Evolutionary conservation across 805 yeast species (phyloP).

Genomic region (Candida broadrunensis): DNA sequence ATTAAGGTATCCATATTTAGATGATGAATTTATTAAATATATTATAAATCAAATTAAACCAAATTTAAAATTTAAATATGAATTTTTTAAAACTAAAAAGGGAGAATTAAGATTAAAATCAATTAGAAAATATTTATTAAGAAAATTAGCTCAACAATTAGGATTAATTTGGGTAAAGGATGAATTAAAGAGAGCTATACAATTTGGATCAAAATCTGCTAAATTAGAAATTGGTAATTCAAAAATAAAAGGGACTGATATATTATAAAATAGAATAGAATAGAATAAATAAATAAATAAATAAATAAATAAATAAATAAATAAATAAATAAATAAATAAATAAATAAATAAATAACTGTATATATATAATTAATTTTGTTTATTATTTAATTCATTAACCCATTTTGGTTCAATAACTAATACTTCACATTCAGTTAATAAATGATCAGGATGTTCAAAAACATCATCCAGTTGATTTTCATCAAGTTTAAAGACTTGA

Average conservation of each 20-base stretch:
- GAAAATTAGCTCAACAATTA: slow-evolving; percentile 56
- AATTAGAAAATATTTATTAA: slow-evolving; percentile 51
- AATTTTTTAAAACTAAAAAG: slow-evolving; percentile 25
- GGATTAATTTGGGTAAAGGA: slow-evolving; percentile 54
- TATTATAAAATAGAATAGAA: slow-evolving; percentile 1
- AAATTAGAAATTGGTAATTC: slow-evolving; percentile 83
- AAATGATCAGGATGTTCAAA: slow-evolving; percentile 18
- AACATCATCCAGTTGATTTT: slow-evolving; percentile 11
- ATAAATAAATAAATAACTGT: neutral
- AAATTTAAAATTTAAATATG: slow-evolving; percentile 36
- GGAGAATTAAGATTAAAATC: slow-evolving; percentile 19
- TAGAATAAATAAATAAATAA: neutral
- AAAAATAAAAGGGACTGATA: slow-evolving; percentile 73
- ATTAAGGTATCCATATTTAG: slow-evolving; percentile 82
- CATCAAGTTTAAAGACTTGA: slow-evolving; percentile 20
- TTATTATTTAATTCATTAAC: slow-evolving; percentile 22
- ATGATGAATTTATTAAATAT: slow-evolving; percentile 52
- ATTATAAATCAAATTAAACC: slow-evolving; percentile 50
- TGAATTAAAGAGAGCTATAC: slow-evolving; percentile 92
- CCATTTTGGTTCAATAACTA: slow-evolving; percentile 42
- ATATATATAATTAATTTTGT: neutral
- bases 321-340: neutral
- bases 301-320: neutral
- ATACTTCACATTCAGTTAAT: slow-evolving; percentile 35
- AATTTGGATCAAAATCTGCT: slow-evolving; percentile 94